These are phyloP conservation scores for Phoma sp. DNA, from an alignment of 2,329 filamentous ascomycete genomes.

Conservation along the genomic window DNA sequence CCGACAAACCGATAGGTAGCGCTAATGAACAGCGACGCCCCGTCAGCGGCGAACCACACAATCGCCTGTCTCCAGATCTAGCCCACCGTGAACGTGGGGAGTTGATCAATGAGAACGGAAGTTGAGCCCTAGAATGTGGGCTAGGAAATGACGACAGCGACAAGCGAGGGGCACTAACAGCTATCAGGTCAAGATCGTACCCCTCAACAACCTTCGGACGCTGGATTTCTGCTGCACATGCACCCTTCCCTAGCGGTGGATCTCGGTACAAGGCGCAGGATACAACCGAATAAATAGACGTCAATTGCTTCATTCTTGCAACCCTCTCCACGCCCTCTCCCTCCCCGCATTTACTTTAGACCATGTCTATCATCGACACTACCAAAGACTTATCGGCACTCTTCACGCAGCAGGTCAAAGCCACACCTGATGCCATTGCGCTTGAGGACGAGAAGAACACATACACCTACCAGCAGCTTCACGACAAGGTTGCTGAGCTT, in stretches of 20 bases:
- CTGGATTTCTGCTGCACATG: constrained; percentile 24
- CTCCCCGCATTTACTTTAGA: constrained; percentile 19
- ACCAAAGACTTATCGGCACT: constrained; percentile 75
- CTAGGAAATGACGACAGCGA: constrained; percentile 18
- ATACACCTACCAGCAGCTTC: constrained; percentile 76
- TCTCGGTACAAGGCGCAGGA: constrained; percentile 21
- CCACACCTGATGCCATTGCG: constrained; percentile 72
- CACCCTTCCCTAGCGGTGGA: constrained; percentile 22
- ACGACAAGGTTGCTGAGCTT: constrained; percentile 69
- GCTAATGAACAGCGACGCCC: constrained; percentile 25
- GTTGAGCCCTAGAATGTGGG: constrained; percentile 11
- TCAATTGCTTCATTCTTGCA: constrained; percentile 20
- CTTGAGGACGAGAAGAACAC: constrained; percentile 72
- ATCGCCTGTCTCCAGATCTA: constrained; percentile 15
- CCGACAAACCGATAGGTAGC: constrained; percentile 23
- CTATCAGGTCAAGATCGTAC: constrained; percentile 13
- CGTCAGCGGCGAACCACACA: constrained; percentile 25
- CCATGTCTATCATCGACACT: constrained; percentile 72
- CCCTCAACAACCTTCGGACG: constrained; percentile 16
- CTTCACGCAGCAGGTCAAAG: constrained; percentile 71
- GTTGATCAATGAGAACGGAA: constrained; percentile 31
- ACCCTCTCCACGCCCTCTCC: constrained; percentile 1
- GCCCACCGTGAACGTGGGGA: constrained; percentile 16
- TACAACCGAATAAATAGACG: constrained; percentile 28
- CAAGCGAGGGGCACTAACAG: constrained; percentile 19